phyloP scores from a whole-genome alignment of 148 eudicot genomes.

The Rhododendron henanense region DNA sequence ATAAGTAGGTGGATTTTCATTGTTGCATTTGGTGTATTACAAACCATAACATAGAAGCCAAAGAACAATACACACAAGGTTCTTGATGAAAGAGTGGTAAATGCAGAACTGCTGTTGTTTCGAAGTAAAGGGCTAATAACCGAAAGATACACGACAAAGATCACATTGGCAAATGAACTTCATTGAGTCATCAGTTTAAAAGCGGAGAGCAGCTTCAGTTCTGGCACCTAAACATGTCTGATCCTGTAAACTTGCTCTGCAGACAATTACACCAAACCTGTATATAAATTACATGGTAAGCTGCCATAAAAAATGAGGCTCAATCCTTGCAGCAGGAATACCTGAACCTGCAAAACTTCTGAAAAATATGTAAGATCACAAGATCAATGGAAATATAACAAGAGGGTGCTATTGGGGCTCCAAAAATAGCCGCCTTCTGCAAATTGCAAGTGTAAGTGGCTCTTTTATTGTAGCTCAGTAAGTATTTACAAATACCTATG shows the following conservation, averaged over 20 bases:
- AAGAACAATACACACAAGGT: neutral
- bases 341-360: slow-evolving; percentile 87
- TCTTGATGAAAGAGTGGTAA: neutral
- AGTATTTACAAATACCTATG: slow-evolving; percentile 4
- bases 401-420: neutral
- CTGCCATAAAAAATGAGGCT: slow-evolving; percentile 48
- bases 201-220: slow-evolving; percentile 9
- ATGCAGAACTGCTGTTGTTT: neutral
- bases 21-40: neutral
- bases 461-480: neutral
- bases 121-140: neutral
- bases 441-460: neutral
- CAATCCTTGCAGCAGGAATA: slow-evolving; percentile 58
- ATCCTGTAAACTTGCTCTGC: slow-evolving; percentile 45
- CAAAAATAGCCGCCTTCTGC: neutral
- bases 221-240: slow-evolving; percentile 12
- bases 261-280: slow-evolving; percentile 63
- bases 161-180: neutral
- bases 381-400: neutral
- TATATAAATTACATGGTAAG: slow-evolving; percentile 69
- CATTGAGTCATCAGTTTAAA: slow-evolving; percentile 9
- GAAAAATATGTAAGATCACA: slow-evolving; percentile 40
- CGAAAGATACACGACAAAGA: slow-evolving; percentile 25
- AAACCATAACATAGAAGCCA: neutral
- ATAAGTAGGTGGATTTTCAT: neutral